A percentile compares a stretch with the other conserved stretches of the same genome.
Conservation (phyloP, 1,284 basidiomycete genomes). For the Cryptococcus sp. region DNA sequence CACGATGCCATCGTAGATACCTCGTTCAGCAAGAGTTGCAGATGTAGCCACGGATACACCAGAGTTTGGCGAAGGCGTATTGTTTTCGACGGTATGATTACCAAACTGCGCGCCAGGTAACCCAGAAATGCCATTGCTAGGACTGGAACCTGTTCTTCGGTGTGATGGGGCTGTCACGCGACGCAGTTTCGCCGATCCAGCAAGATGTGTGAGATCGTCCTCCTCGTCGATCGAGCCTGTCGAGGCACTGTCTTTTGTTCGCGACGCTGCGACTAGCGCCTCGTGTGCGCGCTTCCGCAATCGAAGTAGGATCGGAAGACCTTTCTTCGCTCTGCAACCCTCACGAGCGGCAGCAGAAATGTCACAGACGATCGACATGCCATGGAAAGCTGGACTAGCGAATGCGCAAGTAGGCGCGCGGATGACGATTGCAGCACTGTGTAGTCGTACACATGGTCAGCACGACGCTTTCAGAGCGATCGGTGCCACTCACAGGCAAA, state of each 20-base stretch:
- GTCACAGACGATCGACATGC: slow-evolving; percentile 49
- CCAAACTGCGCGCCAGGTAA: not conserved
- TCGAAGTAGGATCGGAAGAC: slow-evolving; percentile 43
- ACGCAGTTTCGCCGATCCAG: slow-evolving; percentile 31
- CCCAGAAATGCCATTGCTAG: not conserved
- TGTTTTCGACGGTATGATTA: not conserved
- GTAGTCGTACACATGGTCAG: not conserved
- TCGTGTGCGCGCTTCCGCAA: slow-evolving; percentile 44
- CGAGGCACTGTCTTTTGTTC: slow-evolving; percentile 5
- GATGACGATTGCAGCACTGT: slow-evolving; percentile 47
- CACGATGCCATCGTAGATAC: slow-evolving; percentile 21
- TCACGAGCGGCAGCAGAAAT: slow-evolving; percentile 45
- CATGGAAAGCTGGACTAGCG: slow-evolving; percentile 45
- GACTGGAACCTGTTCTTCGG: slow-evolving; percentile 12
- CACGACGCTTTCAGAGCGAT: too few species aligned
- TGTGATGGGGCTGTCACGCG: slow-evolving; percentile 21
- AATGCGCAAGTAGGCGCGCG: slow-evolving; percentile 49
- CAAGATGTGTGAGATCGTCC: slow-evolving; percentile 43
- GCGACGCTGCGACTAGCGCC: slow-evolving; percentile 25
- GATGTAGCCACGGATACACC: slow-evolving; percentile 20
- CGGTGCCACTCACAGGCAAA: slow-evolving; percentile 42
- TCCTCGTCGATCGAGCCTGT: slow-evolving; percentile 22
- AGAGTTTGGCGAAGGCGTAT: slow-evolving; percentile 18
- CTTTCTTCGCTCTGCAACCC: slow-evolving; percentile 50
- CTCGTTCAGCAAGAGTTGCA: slow-evolving; percentile 20